Evolutionary conservation across 805 yeast genomes (phyloP).

Genomic region (Kodamaea laetipori): DNA sequence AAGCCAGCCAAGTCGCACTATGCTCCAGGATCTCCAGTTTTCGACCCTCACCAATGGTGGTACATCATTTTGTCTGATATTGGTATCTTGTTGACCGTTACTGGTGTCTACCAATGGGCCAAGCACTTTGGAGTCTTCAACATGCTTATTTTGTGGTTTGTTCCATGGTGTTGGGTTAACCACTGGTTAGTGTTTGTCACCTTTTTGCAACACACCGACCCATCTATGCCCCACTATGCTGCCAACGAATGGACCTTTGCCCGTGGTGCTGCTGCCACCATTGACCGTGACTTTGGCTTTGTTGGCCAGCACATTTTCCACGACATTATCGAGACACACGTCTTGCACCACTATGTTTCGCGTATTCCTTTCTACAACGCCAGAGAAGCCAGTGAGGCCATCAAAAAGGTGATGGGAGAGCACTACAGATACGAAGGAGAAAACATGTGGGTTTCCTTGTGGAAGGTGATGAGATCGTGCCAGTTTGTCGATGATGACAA

Average conservation of each 20-base stretch:
- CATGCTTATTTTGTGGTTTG: slow-evolving; percentile 65
- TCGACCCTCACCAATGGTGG: slow-evolving; percentile 72
- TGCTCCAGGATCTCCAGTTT: slow-evolving; percentile 71
- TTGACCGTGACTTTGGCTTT: slow-evolving; percentile 82
- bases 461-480: slow-evolving; percentile 64
- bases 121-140: slow-evolving; percentile 63
- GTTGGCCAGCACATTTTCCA: slow-evolving; percentile 79
- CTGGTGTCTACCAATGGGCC: slow-evolving; percentile 61
- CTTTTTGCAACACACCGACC: slow-evolving; percentile 80
- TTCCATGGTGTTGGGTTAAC: slow-evolving; percentile 80
- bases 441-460: slow-evolving; percentile 71
- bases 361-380: slow-evolving; percentile 88
- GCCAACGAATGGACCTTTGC: slow-evolving; percentile 79
- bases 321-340: slow-evolving; percentile 89
- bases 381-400: slow-evolving; percentile 75
- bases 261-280: slow-evolving; percentile 87
- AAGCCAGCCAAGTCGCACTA: slow-evolving; percentile 63
- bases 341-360: slow-evolving; percentile 79
- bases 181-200: slow-evolving; percentile 91
- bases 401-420: slow-evolving; percentile 81
- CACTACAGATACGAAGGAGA: slow-evolving; percentile 69
- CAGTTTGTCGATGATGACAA: slow-evolving; percentile 74
- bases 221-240: slow-evolving; percentile 77
- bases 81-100: slow-evolving; percentile 59
- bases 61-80: slow-evolving; percentile 71